These are phyloP conservation scores for Trichoderma breve DNA, from an alignment of 2,329 filamentous ascomycete species.

Conservation along the genomic window DNA sequence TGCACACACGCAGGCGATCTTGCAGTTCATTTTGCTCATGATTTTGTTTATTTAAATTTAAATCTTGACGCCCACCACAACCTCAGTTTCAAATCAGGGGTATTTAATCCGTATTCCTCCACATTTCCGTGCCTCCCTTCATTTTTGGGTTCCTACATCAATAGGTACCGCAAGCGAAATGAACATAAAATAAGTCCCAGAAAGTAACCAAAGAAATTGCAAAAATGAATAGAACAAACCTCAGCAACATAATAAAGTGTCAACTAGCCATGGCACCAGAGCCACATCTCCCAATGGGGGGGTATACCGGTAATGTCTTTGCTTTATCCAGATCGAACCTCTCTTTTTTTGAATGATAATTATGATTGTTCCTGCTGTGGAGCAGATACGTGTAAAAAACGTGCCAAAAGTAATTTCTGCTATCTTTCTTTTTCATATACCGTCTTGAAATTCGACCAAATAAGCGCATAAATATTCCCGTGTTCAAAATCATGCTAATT, in stretches of 20 bases:
- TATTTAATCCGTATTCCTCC: conserved; percentile 11
- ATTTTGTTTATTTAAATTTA: neutral
- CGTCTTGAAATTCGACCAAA: conserved; percentile 12
- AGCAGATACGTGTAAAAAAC: neutral
- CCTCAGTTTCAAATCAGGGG: neutral
- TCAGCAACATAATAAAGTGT: neutral
- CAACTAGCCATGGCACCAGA: neutral
- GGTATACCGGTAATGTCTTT: neutral
- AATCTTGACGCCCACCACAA: neutral
- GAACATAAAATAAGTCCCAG: neutral
- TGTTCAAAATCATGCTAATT: conserved; percentile 5
- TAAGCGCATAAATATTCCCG: neutral
- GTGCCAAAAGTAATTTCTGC: conserved; percentile 5
- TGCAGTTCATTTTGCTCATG: neutral
- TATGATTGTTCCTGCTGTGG: conserved; percentile 1
- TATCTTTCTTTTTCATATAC: conserved; percentile 13
- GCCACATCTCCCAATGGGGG: neutral
- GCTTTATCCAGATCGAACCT: neutral
- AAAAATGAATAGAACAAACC: neutral
- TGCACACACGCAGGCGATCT: neutral
- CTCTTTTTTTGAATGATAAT: neutral
- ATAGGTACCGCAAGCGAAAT: neutral
- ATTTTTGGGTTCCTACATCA: neutral
- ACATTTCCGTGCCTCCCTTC: neutral
- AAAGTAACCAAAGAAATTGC: neutral